Percentiles rank a stretch among this genome's conserved stretches.
phyloP scores from a whole-genome alignment of 331 rosid genomes.

The Ulmus americana region DNA sequence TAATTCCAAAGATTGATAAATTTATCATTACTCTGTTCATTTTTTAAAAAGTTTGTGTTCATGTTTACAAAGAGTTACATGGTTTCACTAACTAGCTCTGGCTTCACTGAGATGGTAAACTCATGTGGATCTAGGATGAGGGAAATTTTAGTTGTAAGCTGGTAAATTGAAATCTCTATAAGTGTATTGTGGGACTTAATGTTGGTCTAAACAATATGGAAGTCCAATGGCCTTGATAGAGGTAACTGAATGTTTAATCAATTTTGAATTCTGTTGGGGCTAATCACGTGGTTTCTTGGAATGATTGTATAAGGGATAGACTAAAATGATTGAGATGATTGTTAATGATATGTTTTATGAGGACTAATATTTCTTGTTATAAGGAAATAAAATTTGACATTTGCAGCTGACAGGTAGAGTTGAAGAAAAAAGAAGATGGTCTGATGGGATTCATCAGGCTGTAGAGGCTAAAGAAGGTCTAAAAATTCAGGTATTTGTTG shows the following conservation, averaged over 20 bases:
- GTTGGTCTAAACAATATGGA: not conserved
- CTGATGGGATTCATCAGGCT: slow-evolving; percentile 98
- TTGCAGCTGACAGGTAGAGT: slow-evolving; percentile 94
- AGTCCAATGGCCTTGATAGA: not conserved
- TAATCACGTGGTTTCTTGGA: not conserved
- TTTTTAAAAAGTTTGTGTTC: too few species aligned
- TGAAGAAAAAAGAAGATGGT: slow-evolving; percentile 97
- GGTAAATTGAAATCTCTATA: too few species aligned
- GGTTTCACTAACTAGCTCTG: not conserved
- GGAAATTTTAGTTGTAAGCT: not conserved
- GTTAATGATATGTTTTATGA: not conserved
- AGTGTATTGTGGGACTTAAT: too few species aligned
- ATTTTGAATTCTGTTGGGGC: not conserved
- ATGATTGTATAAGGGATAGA: not conserved
- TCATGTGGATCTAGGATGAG: not conserved
- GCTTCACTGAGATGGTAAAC: not conserved
- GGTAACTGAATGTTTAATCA: not conserved
- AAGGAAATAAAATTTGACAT: slow-evolving; percentile 9
- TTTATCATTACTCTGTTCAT: not conserved
- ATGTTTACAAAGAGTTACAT: not conserved
- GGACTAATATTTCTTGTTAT: not conserved
- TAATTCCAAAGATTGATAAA: not conserved
- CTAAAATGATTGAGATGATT: not conserved
- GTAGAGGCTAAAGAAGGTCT: slow-evolving; percentile 97
- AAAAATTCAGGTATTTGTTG: slow-evolving; percentile 68